A percentile compares a stretch with the other conserved stretches of the same genome.
Evolutionary conservation across 768 basidiomycete genomes (phyloP).

Genomic region (Mrakia gelida): DNA sequence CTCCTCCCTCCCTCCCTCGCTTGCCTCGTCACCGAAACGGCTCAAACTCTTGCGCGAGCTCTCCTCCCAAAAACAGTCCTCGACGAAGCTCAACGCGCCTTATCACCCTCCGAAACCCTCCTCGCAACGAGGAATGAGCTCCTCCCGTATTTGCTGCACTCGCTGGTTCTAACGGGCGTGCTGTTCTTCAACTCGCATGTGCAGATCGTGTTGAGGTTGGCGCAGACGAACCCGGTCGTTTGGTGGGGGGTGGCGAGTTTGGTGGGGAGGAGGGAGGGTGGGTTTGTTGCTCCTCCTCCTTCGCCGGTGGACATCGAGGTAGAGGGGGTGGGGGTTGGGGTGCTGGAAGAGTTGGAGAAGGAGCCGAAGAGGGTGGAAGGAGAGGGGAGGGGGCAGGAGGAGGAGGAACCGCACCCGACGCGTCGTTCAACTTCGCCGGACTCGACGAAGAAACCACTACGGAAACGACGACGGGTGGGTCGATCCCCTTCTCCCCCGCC

Average conservation of each 20-base stretch:
- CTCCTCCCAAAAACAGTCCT: neutral
- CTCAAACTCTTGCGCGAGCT: no score
- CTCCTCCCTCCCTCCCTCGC: neutral
- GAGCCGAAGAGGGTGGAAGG: no score
- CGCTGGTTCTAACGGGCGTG: conserved; percentile 57
- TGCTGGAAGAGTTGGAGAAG: neutral
- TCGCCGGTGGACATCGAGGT: conserved; percentile 37
- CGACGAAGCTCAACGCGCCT: neutral
- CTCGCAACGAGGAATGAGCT: conserved; percentile 46
- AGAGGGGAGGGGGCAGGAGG: neutral
- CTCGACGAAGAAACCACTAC: no score
- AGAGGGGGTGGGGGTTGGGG: neutral
- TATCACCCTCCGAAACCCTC: conserved; percentile 40
- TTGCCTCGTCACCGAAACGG: neutral
- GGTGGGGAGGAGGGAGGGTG: conserved; percentile 43
- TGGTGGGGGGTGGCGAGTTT: conserved; percentile 84
- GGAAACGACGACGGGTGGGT: no score
- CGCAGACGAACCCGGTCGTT: conserved; percentile 67
- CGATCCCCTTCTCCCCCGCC: neutral
- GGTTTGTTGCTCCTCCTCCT: conserved; percentile 18
- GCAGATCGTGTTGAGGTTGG: conserved; percentile 77
- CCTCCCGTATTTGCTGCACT: conserved; percentile 71
- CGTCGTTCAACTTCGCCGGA: neutral
- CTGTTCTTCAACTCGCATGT: conserved; percentile 76
- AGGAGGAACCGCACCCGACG: no score